These are phyloP conservation scores for Yamadazyma tumulicola DNA, from an alignment of 805 yeast species.

Conservation along the genomic window DNA sequence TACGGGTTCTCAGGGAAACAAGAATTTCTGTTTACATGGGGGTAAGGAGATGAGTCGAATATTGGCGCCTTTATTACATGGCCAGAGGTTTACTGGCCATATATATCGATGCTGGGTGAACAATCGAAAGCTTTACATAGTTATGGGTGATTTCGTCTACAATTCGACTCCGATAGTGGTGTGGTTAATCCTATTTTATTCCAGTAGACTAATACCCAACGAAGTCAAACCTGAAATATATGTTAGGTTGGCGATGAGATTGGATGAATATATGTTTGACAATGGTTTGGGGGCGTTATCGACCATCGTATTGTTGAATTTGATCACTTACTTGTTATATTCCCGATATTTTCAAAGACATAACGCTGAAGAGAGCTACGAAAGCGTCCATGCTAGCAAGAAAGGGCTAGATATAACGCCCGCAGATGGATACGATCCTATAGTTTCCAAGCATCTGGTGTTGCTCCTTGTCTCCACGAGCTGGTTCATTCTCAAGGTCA, in stretches of 20 bases:
- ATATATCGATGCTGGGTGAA: conserved; percentile 8
- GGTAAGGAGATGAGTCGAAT: no score
- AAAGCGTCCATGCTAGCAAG: neutral
- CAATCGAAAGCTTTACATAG: conserved; percentile 1
- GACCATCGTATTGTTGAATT: conserved; percentile 14
- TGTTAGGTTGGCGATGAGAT: conserved; percentile 44
- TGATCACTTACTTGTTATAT: conserved; percentile 17
- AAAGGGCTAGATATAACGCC: neutral
- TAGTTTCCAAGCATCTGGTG: conserved; percentile 15
- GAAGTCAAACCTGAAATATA: conserved; percentile 43
- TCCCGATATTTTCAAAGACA: conserved; percentile 1
- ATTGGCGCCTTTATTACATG: neutral
- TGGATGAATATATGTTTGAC: conserved; percentile 41
- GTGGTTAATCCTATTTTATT: conserved; percentile 12
- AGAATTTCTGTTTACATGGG: no score
- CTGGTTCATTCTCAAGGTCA: conserved; percentile 51
- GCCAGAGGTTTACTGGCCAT: neutral
- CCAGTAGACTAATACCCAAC: conserved; percentile 30
- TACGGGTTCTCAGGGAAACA: no score
- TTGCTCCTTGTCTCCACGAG: conserved; percentile 39
- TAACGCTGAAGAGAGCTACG: neutral
- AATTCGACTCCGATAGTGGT: conserved; percentile 6
- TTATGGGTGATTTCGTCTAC: neutral
- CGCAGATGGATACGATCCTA: neutral
- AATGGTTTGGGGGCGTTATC: conserved; percentile 9